Evolutionary conservation across 306 rosid species (phyloP).

Genomic region (Acacia melanoxylon): DNA sequence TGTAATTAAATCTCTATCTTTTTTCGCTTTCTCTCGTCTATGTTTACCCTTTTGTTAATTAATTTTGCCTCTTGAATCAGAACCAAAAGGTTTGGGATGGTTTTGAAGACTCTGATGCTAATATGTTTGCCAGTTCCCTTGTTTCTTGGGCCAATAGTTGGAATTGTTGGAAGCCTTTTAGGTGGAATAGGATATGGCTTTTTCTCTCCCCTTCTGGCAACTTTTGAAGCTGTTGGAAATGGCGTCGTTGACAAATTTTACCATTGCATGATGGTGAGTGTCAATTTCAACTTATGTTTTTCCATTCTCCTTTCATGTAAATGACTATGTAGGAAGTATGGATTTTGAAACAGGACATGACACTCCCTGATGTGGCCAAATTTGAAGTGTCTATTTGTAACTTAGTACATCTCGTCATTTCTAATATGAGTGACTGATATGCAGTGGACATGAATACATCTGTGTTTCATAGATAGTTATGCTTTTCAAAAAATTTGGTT

Average conservation of each 20-base stretch:
- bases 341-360: not conserved
- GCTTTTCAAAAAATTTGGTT: not conserved
- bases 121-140: conserved; percentile 65
- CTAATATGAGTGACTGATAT: not conserved
- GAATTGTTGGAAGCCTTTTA: conserved; percentile 63
- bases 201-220: conserved; percentile 72
- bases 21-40: not conserved
- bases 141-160: conserved; percentile 58
- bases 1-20: not conserved
- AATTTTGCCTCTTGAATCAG: conserved; percentile 41
- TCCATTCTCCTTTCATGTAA: conserved; percentile 1
- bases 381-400: not conserved
- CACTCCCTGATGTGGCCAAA: not conserved
- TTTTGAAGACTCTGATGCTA: conserved; percentile 55
- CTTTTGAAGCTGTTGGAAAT: conserved; percentile 74
- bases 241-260: conserved; percentile 45
- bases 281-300: conserved; percentile 19
- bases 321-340: not conserved
- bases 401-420: not conserved
- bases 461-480: not conserved
- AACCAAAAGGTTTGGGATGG: conserved; percentile 68
- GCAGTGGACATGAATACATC: not conserved
- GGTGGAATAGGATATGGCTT: conserved; percentile 83
- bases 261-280: conserved; percentile 68
- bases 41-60: conserved; percentile 2